Conservation (phyloP, 2,329 filamentous ascomycete species). For the Colletotrichum sp. region DNA sequence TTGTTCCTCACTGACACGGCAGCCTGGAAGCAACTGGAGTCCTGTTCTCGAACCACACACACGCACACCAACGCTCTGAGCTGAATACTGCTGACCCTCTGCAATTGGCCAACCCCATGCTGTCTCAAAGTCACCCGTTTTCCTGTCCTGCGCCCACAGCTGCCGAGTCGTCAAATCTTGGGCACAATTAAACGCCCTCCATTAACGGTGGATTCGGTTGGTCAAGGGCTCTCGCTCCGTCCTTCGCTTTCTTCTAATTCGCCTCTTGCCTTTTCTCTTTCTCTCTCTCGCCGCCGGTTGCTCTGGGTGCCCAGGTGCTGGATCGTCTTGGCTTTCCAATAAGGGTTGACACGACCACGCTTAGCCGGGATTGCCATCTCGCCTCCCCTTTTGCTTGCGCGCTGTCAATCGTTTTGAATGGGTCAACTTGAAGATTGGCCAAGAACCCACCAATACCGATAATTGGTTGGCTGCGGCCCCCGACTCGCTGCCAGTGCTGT, state of each 20-base stretch:
- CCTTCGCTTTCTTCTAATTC: not conserved
- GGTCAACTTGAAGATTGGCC: not conserved
- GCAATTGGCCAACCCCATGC: not conserved
- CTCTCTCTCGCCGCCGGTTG: not conserved
- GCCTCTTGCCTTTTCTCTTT: not conserved
- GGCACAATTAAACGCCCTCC: not conserved
- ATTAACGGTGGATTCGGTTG: conserved; percentile 13
- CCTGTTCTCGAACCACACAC: not conserved
- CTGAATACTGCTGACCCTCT: not conserved
- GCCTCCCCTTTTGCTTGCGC: conserved; percentile 16
- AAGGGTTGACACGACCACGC: not conserved
- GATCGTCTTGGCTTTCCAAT: conserved; percentile 5
- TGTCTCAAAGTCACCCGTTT: conserved; percentile 3
- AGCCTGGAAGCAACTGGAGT: not conserved
- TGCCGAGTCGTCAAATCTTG: not conserved
- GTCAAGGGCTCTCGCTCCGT: conserved; percentile 4
- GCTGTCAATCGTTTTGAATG: not conserved
- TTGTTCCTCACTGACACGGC: not conserved
- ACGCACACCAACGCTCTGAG: not conserved
- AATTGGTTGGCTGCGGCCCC: not conserved
- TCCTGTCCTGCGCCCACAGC: not conserved
- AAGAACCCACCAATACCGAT: not conserved
- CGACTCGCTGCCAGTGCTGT: not conserved
- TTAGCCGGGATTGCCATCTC: conserved; percentile 17
- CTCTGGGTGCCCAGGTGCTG: not conserved